Base-by-base conservation (phyloP, 768 basidiomycete genomes). In the Termitomyces sp. region DNA sequence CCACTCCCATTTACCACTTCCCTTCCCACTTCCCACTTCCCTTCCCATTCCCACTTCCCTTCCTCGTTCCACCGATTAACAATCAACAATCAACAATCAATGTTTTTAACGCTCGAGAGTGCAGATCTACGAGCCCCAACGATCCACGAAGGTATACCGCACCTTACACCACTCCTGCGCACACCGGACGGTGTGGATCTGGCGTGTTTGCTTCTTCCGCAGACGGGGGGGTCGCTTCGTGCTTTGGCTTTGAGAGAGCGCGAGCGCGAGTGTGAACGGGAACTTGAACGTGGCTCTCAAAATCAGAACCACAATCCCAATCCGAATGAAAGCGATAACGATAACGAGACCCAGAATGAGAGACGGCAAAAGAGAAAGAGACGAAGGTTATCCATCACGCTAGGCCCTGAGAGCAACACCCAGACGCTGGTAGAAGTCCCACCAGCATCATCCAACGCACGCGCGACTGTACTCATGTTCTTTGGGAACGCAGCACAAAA, bases 391-490 rank as follows among this genome's bases (percentile, higher is more conserved):
- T 9, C 44, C 4, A 44, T 44, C 44, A 2, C 28, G 28, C 28
- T 28, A 28, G n/a, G n/a, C n/a, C n/a, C 42, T 8, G 20, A 44
- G n/a, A 8, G 8, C n/a, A 44, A 44, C n/a, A 1, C 20, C 20
- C 9, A 9, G 42, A 44, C 18, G 28, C 28, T 28, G 28, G 22
- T 50, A 16, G 49, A 50, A 2, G 16, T 52, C 33, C n/a, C 51
- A 20, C 9, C 51, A 0, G n/a, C 51, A 12, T 36, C 51, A 11
- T n/a, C n/a, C 1, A 18, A 36, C 13, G 51, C 51, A 20, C 35
- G 35, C n/a, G 51, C 51, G 9, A 53, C 51, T n/a, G 35, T 53
- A 7, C n/a, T 53, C 20, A 53, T 53, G 51, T 53, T 53, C 36
- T 33, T 22, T 36, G 51, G 51, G 8, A 53, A 53, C 4, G 51